These are phyloP conservation scores for Trametes cingulata DNA, from an alignment of 768 basidiomycete species.

Conservation along the genomic window DNA sequence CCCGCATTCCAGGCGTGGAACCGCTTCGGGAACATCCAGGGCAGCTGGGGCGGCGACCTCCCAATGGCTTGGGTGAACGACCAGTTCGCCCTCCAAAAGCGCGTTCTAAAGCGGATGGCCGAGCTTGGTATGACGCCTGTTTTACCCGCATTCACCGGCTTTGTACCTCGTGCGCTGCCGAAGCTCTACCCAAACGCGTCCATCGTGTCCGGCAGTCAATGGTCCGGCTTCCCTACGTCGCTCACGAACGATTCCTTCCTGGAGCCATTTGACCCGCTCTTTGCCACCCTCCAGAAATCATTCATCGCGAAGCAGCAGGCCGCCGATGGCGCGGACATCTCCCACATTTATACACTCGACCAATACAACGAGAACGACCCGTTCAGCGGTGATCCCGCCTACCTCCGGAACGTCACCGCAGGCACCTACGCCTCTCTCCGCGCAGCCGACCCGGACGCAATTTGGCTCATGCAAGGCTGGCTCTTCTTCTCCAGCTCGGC, in stretches of 20 bases:
- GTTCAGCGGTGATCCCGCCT: constrained; percentile 34
- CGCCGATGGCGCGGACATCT: constrained; percentile 38
- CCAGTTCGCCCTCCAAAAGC: constrained; percentile 40
- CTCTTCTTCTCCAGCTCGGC: constrained; percentile 37
- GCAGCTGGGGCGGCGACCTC: constrained; percentile 39
- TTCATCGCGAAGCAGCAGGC: constrained; percentile 41
- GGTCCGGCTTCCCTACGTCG: constrained; percentile 35
- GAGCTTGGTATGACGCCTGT: constrained; percentile 47
- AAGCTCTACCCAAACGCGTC: constrained; percentile 36
- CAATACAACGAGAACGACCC: constrained; percentile 47
- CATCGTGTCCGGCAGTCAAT: constrained; percentile 37
- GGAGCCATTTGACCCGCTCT: constrained; percentile 42
- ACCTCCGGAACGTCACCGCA: constrained; percentile 37
- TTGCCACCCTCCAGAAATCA: constrained; percentile 36
- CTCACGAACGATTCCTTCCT: constrained; percentile 43
- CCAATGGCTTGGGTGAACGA: constrained; percentile 41
- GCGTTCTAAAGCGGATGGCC: constrained; percentile 39
- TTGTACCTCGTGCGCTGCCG: constrained; percentile 38
- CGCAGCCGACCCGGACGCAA: constrained; percentile 40
- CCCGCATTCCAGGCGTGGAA: constrained; percentile 46
- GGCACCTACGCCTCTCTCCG: constrained; percentile 39
- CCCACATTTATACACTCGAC: constrained; percentile 47
- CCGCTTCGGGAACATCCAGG: constrained; percentile 45
- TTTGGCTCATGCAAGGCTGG: constrained; percentile 48
- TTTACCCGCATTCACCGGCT: constrained; percentile 44